Percentiles rank a stretch among this genome's conserved stretches.
Conservation (phyloP, 495 filamentous ascomycete species). For the Aspergillus heteromorphus region DNA sequence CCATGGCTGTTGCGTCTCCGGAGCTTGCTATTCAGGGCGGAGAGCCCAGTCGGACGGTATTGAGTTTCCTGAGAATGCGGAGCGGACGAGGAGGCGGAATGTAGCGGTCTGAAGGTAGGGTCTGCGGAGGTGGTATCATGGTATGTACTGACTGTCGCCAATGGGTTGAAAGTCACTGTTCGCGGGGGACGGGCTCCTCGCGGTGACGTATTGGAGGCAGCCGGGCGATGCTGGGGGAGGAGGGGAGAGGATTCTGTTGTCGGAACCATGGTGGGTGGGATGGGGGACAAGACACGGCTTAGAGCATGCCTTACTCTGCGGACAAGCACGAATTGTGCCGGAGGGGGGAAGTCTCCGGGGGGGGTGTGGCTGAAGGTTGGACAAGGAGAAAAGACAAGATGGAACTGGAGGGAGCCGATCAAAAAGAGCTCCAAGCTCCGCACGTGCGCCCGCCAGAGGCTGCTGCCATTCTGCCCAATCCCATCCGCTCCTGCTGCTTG, state of each 20-base stretch:
- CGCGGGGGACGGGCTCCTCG: conserved; percentile 41
- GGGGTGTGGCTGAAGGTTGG: neutral
- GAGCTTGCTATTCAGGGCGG: conserved; percentile 80
- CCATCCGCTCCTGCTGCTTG: neutral
- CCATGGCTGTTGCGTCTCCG: conserved; percentile 79
- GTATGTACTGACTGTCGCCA: conserved; percentile 54
- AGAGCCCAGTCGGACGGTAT: conserved; percentile 49
- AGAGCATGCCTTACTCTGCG: conserved; percentile 1
- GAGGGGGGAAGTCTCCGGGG: neutral
- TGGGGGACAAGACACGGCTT: conserved; percentile 4
- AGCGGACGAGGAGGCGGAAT: conserved; percentile 34
- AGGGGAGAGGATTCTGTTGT: conserved; percentile 44
- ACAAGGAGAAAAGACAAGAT: neutral
- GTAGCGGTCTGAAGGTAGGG: conserved; percentile 39
- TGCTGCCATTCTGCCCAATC: conserved; percentile 7
- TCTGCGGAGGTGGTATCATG: conserved; percentile 41
- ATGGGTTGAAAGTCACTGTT: conserved; percentile 67
- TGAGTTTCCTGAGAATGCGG: conserved; percentile 27
- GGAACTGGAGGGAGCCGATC: conserved; percentile 5
- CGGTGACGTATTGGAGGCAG: conserved; percentile 36
- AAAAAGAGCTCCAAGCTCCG: conserved; percentile 23
- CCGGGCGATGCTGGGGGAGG: conserved; percentile 36
- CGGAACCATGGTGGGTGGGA: conserved; percentile 32
- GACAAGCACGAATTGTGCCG: neutral
- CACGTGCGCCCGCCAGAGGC: conserved; percentile 23